Evolutionary conservation across 208 protist species (phyloP), one percentile per base, ranked within the genome.

Genomic region (Leishmania arabica): DNA sequence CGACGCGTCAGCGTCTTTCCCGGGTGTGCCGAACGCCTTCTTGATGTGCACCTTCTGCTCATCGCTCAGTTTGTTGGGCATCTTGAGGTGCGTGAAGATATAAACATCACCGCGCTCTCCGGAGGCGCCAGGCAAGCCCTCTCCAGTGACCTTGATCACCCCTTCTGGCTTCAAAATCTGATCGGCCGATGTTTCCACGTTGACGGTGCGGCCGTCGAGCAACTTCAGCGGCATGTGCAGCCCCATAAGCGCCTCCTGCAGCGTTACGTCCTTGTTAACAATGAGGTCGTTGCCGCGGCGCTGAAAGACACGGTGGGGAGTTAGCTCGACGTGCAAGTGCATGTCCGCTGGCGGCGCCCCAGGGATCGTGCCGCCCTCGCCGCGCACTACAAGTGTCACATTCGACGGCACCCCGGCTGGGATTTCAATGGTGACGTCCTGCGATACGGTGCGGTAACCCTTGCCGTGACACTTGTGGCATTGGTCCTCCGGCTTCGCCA

Each of bases 391-490:
- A 71, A 99, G 94, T 68, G 99, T 99, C 80, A 99, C 97, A 72
- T 97, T 95, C 56, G 98, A 84, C 40, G 95, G 93, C 89, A 99
- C 99, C 69, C 99, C 99, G 7, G 93, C 88, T 27, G 99, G 98
- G 70, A 99, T 96, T 53, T 99, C 92, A 51, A 99, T 94, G 72
- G 98, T 93, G 13, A 99, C 92, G 47, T 99, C 93, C 90, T 99
- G 98, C 49, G 94, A 81, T 31, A 99, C 93, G 72, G 95, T 82
- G 31, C 91, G 84, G 74, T 98, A 96, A 78, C 99, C 99, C 66
- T 99, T 95, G 66, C 98, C 98, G 58, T 90, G 87, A 88, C 99
- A 99, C 77, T 90, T 87, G 47, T 76, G 85, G 89, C 99, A 99
- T 77, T 97, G 86, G 83, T 99, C 98, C 40, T 99, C 96, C n/a